Evolutionary conservation across 768 basidiomycete species (phyloP), one percentile per base, ranked within the genome.

Genomic region (Boletellus sp.): DNA sequence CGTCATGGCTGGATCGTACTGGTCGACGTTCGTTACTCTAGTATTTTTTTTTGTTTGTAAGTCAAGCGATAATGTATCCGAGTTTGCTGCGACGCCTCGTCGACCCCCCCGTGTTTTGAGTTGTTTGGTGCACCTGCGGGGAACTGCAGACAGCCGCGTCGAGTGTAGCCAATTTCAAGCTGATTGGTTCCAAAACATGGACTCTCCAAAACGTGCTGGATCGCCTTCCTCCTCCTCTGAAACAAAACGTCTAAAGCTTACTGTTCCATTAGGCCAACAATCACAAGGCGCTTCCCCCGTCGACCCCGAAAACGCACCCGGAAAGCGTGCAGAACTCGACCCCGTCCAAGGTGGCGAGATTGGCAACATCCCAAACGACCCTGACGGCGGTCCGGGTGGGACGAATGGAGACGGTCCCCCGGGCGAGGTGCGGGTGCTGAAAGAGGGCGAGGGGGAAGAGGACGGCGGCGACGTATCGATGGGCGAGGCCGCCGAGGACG

Each of bases 311-410:
- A 74, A 75, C 49, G 90, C 90, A 20, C 77, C 79, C 0, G 93
- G 93, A 56, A 94, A 94, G 72, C 87, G 90, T 57, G 81, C 82
- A 65, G 93, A 94, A 70, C 80, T 90, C 50, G 91, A 93, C 60
- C 92, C 92, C 42, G 76, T 94, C 51, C 78, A 81, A 55, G 81
- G 83, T 39, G 80, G 82, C 17, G 90, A 93, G 56, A 78, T 94
- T 56, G 86, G 78, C 33, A 94, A 94, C 71, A 71, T 94, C 31
- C 75, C 74, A 44, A 59, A 69, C 11, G 70, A 71, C 34, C 61
- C 67, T 20, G 59, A 60, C n/a, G 54, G 62, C 19, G 55, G 60
- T 1, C 54, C 56, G 0, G 54, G 53, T 0, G 57, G 53, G 1
- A 23, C 52, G 24, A 39, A 47, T 19, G 52, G 50, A 3, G 65